Evolutionary conservation across 352 stramenopile genomes (phyloP).

Genomic region (Phytophthora sp.): DNA sequence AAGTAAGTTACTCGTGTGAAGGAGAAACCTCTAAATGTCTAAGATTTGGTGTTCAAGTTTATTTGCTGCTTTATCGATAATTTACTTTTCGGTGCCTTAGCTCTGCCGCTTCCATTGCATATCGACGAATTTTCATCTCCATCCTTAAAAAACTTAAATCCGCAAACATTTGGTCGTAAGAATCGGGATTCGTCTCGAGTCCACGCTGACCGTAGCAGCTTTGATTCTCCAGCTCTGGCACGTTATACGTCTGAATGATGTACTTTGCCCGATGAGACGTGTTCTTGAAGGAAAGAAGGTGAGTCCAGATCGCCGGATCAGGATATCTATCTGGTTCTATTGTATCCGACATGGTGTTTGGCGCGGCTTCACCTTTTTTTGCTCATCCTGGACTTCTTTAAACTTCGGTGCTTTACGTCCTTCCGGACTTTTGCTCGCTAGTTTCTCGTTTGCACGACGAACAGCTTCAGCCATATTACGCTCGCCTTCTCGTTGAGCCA

Average conservation of each 20-base stretch:
- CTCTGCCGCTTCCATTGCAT: slow-evolving; percentile 19
- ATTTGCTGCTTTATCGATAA: too few relatives aligned
- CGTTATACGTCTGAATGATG: slow-evolving; percentile 58
- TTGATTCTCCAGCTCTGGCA: slow-evolving; percentile 41
- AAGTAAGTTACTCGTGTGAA: too few relatives aligned
- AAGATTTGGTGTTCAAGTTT: too few relatives aligned
- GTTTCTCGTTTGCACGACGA: slow-evolving; percentile 15
- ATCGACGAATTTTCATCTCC: slow-evolving; percentile 6
- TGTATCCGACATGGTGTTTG: not conserved
- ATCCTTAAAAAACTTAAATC: slow-evolving; percentile 19
- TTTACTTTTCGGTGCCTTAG: too few relatives aligned
- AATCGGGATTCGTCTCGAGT: slow-evolving; percentile 10
- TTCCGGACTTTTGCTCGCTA: slow-evolving; percentile 7
- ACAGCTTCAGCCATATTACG: slow-evolving; percentile 17
- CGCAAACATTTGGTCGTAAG: slow-evolving; percentile 11
- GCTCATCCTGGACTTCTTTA: slow-evolving; percentile 21
- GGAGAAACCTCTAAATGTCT: too few relatives aligned
- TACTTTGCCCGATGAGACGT: slow-evolving; percentile 40
- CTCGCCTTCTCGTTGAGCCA: not conserved
- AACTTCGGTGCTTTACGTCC: slow-evolving; percentile 29
- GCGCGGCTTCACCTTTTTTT: slow-evolving; percentile 11
- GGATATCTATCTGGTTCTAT: slow-evolving; percentile 23
- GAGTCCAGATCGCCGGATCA: slow-evolving; percentile 62
- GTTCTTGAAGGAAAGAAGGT: slow-evolving; percentile 65
- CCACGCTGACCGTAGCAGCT: slow-evolving; percentile 55